phyloP scores from a whole-genome alignment of 2,329 filamentous ascomycete genomes.

The Cucurbitaria berberidis region DNA sequence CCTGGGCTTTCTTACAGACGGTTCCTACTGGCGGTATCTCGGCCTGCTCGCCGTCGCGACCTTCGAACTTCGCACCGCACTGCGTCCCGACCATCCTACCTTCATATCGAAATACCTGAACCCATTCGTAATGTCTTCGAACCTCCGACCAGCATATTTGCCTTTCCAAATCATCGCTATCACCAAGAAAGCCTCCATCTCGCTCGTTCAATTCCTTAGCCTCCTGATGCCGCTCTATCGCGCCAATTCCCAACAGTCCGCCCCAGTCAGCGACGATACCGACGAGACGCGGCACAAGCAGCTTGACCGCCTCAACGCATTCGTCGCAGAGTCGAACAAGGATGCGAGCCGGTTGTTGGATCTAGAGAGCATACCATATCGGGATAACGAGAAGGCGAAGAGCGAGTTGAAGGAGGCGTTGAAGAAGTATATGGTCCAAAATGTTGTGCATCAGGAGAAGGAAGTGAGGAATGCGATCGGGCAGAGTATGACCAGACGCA shows the following conservation, averaged over 20 bases:
- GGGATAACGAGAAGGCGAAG: conserved; percentile 69
- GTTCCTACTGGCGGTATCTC: conserved; percentile 55
- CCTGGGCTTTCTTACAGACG: conserved; percentile 43
- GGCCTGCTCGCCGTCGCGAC: conserved; percentile 61
- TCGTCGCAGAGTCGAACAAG: conserved; percentile 66
- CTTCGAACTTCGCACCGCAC: conserved; percentile 64
- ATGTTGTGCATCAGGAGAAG: conserved; percentile 73
- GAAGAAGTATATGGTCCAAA: conserved; percentile 86
- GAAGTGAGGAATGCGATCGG: conserved; percentile 83
- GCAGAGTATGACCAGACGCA: conserved; percentile 67
- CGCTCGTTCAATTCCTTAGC: conserved; percentile 56
- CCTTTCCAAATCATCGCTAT: conserved; percentile 85
- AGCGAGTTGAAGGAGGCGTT: conserved; percentile 71
- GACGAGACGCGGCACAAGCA: conserved; percentile 60
- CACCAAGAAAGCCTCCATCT: conserved; percentile 76
- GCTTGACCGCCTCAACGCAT: conserved; percentile 69
- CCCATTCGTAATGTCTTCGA: conserved; percentile 52
- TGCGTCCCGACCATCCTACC: conserved; percentile 55
- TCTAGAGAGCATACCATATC: conserved; percentile 82
- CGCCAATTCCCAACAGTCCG: conserved; percentile 31
- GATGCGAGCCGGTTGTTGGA: conserved; percentile 75
- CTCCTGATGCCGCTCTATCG: conserved; percentile 46
- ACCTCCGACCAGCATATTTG: conserved; percentile 67
- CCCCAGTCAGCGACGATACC: conserved; percentile 31
- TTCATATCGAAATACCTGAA: conserved; percentile 56